Evolutionary conservation across 1,284 basidiomycete genomes (phyloP), one percentile per base, ranked within the genome.

Genomic region (Puccinia brachypodii): DNA sequence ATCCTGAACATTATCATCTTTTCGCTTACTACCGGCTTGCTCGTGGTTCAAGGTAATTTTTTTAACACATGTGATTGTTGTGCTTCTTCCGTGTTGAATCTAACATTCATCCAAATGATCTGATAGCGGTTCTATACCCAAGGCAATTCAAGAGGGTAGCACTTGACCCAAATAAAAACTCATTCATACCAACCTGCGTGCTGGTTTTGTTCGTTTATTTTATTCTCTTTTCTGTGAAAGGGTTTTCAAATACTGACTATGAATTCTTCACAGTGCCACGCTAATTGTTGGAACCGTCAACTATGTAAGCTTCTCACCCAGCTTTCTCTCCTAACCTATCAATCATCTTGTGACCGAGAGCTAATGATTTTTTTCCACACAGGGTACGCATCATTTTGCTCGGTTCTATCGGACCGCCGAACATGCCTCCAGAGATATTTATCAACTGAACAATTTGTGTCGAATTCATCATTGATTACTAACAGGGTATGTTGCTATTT

Each of bases 161-260:
- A 13, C 58, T 77, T 25, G 75, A 77, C 38, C 75, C 75, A 9
- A 77, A 68, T 44, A 44, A 62, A 36, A 77, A 77, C 44, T 66
- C 75, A 1, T 77, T 77, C 33, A 77, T 77, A 47, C 75, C 75
- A 66, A 77, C 75, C 42, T 77, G 58, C 62, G 75, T 64, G 2
- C 62, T 77, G 16, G 62, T 64, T 53, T 68, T 77, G 75, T 77
- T 64, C 13, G 62, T 77, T 53, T 25, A 62, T 25, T 25, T 64
- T 6, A 38, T 44, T n/a, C n/a, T 66, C 62, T 33, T 13, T 19
- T 68, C 50, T 25, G 11, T 66, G 3, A 36, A 44, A 28, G 6
- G 3, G 16, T 42, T 60, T n/a, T 62, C 25, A 31, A 40, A n/a
- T 68, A 22, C n/a, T 64, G 25, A 77, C 25, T n/a, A 56, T 44